phyloP scores from a whole-genome alignment of 2,329 filamentous ascomycete genomes.

The Pseudocercospora vitis region DNA sequence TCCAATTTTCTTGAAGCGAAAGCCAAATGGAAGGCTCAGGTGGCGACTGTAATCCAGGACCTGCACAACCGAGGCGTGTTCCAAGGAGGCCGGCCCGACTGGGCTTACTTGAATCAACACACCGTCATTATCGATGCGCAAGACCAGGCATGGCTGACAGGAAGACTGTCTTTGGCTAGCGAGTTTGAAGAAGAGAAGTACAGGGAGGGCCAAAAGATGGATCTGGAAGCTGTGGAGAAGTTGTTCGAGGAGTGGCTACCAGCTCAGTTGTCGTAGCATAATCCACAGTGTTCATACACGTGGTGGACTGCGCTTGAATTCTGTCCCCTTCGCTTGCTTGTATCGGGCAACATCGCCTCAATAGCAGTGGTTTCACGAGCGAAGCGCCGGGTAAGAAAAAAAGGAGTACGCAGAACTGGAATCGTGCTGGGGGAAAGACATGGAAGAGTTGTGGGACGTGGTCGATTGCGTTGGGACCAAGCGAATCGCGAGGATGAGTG shows the following conservation, averaged over 20 bases:
- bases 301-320: too few relatives aligned
- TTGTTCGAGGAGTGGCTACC: slow-evolving; percentile 13
- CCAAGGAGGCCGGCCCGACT: neutral
- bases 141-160: slow-evolving; percentile 5
- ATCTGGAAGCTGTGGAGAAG: slow-evolving; percentile 1
- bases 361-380: too few relatives aligned
- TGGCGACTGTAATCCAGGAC: neutral
- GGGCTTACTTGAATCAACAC: neutral
- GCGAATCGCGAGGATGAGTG: too few relatives aligned
- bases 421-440: too few relatives aligned
- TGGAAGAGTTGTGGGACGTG: too few relatives aligned
- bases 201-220: neutral
- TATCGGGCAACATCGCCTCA: too few relatives aligned
- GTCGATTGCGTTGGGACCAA: too few relatives aligned
- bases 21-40: neutral
- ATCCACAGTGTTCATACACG: too few relatives aligned
- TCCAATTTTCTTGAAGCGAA: neutral
- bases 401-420: too few relatives aligned
- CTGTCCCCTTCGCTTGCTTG: too few relatives aligned
- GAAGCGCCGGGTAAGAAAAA: too few relatives aligned
- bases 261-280: slow-evolving; percentile 1
- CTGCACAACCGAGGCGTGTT: neutral
- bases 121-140: neutral
- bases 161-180: neutral
- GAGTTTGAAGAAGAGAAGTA: neutral